Percentiles rank a stretch among this genome's conserved stretches.
Conservation (phyloP, 1,284 basidiomycete species). For the Ustilago crameri region DNA sequence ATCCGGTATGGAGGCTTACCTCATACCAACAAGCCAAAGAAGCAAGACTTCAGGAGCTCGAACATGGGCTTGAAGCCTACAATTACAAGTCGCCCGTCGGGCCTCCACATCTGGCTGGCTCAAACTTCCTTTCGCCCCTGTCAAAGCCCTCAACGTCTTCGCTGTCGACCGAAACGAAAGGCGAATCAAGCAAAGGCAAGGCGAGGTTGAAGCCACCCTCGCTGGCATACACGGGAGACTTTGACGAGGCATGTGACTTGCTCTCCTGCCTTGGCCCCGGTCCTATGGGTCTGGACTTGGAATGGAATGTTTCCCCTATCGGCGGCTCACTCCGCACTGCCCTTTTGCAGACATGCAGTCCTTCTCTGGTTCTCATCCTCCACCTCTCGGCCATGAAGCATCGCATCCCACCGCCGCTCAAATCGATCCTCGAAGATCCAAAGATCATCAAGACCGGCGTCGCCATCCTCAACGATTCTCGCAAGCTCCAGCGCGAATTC, state of each 20-base stretch:
- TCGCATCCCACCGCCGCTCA: conserved; percentile 24
- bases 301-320: conserved; percentile 47
- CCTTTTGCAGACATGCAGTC: conserved; percentile 48
- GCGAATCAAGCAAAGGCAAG: not conserved
- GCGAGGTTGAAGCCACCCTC: conserved; percentile 21
- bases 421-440: conserved; percentile 38
- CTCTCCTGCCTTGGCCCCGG: conserved; percentile 30
- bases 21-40: conserved; percentile 16
- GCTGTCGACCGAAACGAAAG: conserved; percentile 1
- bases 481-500: conserved; percentile 59
- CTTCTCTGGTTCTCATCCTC: conserved; percentile 43
- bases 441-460: conserved; percentile 56
- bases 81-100: conserved; percentile 22
- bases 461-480: conserved; percentile 50
- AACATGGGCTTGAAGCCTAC: conserved; percentile 23
- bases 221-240: conserved; percentile 36
- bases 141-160: conserved; percentile 16
- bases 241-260: conserved; percentile 31
- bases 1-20: conserved; percentile 1
- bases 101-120: conserved; percentile 10
- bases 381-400: conserved; percentile 49
- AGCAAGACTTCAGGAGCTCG: conserved; percentile 19
- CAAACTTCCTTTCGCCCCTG: conserved; percentile 12
- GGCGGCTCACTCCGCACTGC: conserved; percentile 29
- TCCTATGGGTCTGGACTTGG: conserved; percentile 56